phyloP scores from a whole-genome alignment of 306 rosid species.

The Abrus pulchellus region DNA sequence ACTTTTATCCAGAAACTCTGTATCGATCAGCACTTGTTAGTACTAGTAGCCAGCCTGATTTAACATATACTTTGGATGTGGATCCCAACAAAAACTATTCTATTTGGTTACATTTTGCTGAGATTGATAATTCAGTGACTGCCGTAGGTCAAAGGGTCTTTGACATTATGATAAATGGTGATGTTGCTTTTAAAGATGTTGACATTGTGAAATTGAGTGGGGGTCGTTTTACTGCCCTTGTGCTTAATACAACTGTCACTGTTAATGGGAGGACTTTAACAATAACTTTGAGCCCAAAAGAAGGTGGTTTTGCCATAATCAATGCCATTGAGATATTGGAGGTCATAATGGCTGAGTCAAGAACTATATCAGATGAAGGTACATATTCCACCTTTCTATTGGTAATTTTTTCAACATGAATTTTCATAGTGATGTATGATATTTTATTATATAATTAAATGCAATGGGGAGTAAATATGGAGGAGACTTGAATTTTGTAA shows the following conservation, averaged over 20 bases:
- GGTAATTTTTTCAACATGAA: slow-evolving; percentile 9
- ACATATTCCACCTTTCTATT: slow-evolving; percentile 29
- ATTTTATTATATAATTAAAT: slow-evolving; percentile 12
- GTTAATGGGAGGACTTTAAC: slow-evolving; percentile 85
- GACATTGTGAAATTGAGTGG: slow-evolving; percentile 83
- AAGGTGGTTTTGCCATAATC: slow-evolving; percentile 70
- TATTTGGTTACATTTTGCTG: slow-evolving; percentile 94
- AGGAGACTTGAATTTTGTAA: slow-evolving; percentile 26
- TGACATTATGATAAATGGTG: slow-evolving; percentile 77
- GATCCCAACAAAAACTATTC: slow-evolving; percentile 94
- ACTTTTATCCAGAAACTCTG: slow-evolving; percentile 89
- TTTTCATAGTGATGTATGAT: slow-evolving; percentile 16
- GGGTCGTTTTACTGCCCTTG: slow-evolving; percentile 75
- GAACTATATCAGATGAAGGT: slow-evolving; percentile 91
- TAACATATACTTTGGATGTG: slow-evolving; percentile 78
- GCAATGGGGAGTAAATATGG: slow-evolving; percentile 35
- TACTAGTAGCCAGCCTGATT: slow-evolving; percentile 69
- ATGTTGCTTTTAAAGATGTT: slow-evolving; percentile 58
- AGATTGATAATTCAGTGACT: slow-evolving; percentile 71
- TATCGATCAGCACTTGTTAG: slow-evolving; percentile 80
- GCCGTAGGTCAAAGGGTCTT: slow-evolving; percentile 81
- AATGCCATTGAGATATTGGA: slow-evolving; percentile 92
- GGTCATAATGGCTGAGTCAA: slow-evolving; percentile 70
- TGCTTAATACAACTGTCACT: slow-evolving; percentile 79
- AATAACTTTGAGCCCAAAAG: slow-evolving; percentile 69